A percentile compares a stretch with the other conserved stretches of the same genome.
Evolutionary conservation across 1,284 basidiomycete genomes (phyloP).

Genomic region (Pseudozyma thailandica): DNA sequence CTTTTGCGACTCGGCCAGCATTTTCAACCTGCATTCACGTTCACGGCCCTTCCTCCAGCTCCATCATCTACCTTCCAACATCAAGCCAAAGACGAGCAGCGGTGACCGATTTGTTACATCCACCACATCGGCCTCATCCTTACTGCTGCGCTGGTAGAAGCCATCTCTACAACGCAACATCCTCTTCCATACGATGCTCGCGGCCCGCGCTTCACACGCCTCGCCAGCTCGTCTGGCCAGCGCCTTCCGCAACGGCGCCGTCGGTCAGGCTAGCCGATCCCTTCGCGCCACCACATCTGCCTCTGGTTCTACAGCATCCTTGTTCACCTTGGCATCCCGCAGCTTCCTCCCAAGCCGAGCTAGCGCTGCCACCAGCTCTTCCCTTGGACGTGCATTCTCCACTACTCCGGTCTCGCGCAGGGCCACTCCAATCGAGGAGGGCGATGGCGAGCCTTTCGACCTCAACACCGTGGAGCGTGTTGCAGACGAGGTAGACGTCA

Average conservation of each 20-base stretch:
- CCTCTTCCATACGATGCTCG: constrained; percentile 27
- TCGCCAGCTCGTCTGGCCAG: constrained; percentile 39
- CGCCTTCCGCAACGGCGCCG: constrained; percentile 20
- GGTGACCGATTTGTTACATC: too few relatives aligned
- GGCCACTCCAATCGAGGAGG: constrained; percentile 55
- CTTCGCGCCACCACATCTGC: constrained; percentile 23
- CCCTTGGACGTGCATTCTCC: constrained; percentile 32
- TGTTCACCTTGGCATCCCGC: constrained; percentile 23
- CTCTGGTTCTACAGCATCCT: constrained; percentile 19
- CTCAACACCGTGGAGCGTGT: constrained; percentile 64
- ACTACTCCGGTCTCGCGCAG: constrained; percentile 27
- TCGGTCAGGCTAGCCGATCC: constrained; percentile 20
- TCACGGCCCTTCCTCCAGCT: too few relatives aligned
- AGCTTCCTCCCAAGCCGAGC: constrained; percentile 15
- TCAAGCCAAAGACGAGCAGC: background rate
- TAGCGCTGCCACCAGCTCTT: constrained; percentile 18
- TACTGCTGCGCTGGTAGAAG: too few relatives aligned
- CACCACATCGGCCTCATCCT: background rate
- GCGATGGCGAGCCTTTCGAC: constrained; percentile 61
- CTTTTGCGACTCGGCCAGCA: too few relatives aligned
- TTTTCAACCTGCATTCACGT: too few relatives aligned
- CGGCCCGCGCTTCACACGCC: constrained; percentile 33
- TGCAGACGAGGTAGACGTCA: constrained; percentile 85
- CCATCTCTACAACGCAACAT: background rate
- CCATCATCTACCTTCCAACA: background rate